phyloP scores from a whole-genome alignment of 495 filamentous ascomycete species.

The Copromyces sp. region DNA sequence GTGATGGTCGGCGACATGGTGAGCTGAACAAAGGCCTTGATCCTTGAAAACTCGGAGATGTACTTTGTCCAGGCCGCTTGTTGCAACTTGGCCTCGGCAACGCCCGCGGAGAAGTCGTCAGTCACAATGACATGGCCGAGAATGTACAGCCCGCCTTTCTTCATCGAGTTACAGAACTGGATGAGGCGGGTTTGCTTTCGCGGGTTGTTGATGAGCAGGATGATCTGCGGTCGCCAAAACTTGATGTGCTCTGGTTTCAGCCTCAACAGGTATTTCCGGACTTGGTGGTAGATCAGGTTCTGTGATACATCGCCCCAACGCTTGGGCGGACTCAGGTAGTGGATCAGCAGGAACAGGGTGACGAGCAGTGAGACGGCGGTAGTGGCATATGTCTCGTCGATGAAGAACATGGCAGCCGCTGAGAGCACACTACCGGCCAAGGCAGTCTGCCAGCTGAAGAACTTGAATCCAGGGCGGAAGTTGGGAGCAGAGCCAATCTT shows the following conservation, averaged over 20 bases:
- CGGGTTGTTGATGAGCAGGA: slow-evolving; percentile 75
- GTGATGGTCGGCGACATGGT: slow-evolving; percentile 71
- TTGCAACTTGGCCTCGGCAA: slow-evolving; percentile 71
- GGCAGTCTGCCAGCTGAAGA: slow-evolving; percentile 81
- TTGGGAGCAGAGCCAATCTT: slow-evolving; percentile 93
- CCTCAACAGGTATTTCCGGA: slow-evolving; percentile 76
- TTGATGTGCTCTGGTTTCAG: slow-evolving; percentile 84
- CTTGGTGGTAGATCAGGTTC: slow-evolving; percentile 84
- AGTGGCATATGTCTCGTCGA: slow-evolving; percentile 73
- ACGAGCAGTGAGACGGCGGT: slow-evolving; percentile 65
- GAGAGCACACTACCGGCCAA: slow-evolving; percentile 62
- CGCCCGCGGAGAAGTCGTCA: slow-evolving; percentile 65
- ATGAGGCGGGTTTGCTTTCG: slow-evolving; percentile 69
- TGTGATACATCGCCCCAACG: slow-evolving; percentile 87
- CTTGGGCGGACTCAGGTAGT: slow-evolving; percentile 76
- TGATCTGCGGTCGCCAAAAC: slow-evolving; percentile 80
- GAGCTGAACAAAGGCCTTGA: slow-evolving; percentile 85
- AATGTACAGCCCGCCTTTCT: slow-evolving; percentile 79
- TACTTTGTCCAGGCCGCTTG: slow-evolving; percentile 77
- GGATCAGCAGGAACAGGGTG: slow-evolving; percentile 70
- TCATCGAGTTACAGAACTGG: slow-evolving; percentile 84
- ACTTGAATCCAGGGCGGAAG: slow-evolving; percentile 78
- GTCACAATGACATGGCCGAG: slow-evolving; percentile 82
- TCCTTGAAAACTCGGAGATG: slow-evolving; percentile 69
- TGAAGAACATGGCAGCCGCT: slow-evolving; percentile 77